Conservation (phyloP, 108 stramenopile species). For the Ochromonas danica region DNA sequence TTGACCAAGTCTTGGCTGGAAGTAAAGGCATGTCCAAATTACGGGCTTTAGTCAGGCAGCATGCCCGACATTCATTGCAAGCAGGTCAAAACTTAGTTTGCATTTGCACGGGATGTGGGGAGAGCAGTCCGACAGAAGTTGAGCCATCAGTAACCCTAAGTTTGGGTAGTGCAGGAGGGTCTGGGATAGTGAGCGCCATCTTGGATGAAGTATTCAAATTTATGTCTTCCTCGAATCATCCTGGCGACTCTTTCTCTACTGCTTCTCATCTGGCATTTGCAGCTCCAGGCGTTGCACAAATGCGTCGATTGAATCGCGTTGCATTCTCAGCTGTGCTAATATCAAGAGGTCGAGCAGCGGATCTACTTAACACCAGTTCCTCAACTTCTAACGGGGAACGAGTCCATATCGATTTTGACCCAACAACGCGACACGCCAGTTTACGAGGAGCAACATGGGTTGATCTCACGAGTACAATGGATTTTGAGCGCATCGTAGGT, state of each 20-base stretch:
- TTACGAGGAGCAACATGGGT: not conserved
- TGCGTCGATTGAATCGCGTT: not conserved
- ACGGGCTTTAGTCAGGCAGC: not conserved
- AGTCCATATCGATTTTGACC: too few species aligned
- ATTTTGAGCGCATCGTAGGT: slow-evolving; percentile 25
- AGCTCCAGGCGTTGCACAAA: not conserved
- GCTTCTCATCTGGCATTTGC: not conserved
- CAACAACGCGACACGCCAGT: not conserved
- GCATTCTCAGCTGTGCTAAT: not conserved
- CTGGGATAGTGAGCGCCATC: not conserved
- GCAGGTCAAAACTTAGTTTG: not conserved
- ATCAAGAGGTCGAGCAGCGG: not conserved
- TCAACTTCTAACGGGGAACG: too few species aligned
- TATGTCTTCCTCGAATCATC: not conserved
- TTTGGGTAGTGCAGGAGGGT: slow-evolving; percentile 4
- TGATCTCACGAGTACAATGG: not conserved
- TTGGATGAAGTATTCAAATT: not conserved
- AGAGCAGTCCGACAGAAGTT: not conserved
- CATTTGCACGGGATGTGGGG: slow-evolving; percentile 3
- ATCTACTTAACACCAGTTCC: not conserved
- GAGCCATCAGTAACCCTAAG: not conserved
- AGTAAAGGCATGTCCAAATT: not conserved
- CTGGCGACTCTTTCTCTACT: not conserved
- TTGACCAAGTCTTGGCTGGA: not conserved
- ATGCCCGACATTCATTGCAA: not conserved